These are phyloP conservation scores for Trichoderma asperelloides DNA, from an alignment of 495 filamentous ascomycete species.

Conservation along the genomic window DNA sequence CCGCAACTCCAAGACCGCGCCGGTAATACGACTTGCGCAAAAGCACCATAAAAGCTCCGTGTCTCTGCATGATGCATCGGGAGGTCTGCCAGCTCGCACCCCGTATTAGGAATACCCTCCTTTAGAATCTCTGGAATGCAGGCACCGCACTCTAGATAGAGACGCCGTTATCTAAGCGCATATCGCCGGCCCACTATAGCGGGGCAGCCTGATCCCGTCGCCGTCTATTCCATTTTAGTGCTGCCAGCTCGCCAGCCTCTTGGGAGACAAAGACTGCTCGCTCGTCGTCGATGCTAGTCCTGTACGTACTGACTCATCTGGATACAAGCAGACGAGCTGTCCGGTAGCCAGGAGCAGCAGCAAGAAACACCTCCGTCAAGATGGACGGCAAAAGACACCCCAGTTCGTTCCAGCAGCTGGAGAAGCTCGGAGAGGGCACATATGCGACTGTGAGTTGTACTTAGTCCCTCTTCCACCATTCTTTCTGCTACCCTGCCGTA, in stretches of 20 bases:
- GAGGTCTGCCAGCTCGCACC: neutral
- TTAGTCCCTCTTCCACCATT: neutral
- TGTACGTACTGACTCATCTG: neutral
- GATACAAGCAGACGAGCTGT: neutral
- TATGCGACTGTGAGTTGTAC: conserved; percentile 80
- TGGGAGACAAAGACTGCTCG: neutral
- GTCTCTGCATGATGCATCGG: too few species aligned
- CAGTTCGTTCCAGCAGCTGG: conserved; percentile 96
- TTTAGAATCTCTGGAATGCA: neutral
- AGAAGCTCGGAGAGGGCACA: conserved; percentile 97
- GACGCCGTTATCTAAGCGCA: neutral
- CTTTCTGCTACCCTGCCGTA: neutral
- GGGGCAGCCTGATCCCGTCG: neutral
- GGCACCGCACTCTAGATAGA: neutral
- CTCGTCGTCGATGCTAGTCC: too few species aligned
- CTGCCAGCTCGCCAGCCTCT: neutral
- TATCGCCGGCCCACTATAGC: neutral
- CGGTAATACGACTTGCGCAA: too few species aligned
- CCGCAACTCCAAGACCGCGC: neutral
- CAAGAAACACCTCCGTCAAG: neutral
- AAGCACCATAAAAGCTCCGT: too few species aligned
- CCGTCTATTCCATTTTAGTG: neutral
- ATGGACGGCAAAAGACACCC: conserved; percentile 90
- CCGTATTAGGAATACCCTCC: neutral
- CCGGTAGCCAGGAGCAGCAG: neutral